Evolutionary conservation across 2,329 filamentous ascomycete genomes (phyloP).

Genomic region (Penicillium brevicompactum): DNA sequence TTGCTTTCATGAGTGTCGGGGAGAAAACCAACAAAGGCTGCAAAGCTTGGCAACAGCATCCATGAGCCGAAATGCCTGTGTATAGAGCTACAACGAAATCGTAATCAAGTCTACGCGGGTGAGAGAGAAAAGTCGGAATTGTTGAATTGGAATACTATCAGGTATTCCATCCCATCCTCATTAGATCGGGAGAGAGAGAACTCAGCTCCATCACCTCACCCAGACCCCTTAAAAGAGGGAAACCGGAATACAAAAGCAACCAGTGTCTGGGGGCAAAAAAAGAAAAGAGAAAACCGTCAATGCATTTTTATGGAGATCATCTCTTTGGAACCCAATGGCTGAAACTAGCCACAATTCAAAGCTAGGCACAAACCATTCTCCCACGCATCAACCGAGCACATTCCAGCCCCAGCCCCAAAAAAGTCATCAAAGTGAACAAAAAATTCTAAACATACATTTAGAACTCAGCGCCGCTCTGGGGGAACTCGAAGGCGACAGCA

Average conservation of each 20-base stretch:
- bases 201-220: conserved; percentile 24
- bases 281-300: conserved; percentile 31
- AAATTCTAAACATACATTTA: conserved; percentile 54
- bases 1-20: too few relatives aligned
- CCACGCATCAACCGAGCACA: conserved; percentile 27
- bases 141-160: conserved; percentile 31
- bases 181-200: conserved; percentile 26
- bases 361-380: conserved; percentile 30
- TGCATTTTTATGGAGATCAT: conserved; percentile 29
- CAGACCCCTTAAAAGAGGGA: conserved; percentile 7
- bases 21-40: too few relatives aligned
- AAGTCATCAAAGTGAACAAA: conserved; percentile 26
- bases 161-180: conserved; percentile 31
- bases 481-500: conserved; percentile 98
- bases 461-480: conserved; percentile 80
- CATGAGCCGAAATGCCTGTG: neutral
- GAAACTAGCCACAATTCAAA: conserved; percentile 30
- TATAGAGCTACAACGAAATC: neutral
- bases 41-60: neutral
- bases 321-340: conserved; percentile 29
- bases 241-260: conserved; percentile 22
- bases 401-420: conserved; percentile 22
- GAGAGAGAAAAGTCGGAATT: conserved; percentile 23
- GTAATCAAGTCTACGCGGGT: conserved; percentile 7
- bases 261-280: conserved; percentile 25